Base-by-base conservation (phyloP, 768 basidiomycete genomes). In the Ramaria sp. region DNA sequence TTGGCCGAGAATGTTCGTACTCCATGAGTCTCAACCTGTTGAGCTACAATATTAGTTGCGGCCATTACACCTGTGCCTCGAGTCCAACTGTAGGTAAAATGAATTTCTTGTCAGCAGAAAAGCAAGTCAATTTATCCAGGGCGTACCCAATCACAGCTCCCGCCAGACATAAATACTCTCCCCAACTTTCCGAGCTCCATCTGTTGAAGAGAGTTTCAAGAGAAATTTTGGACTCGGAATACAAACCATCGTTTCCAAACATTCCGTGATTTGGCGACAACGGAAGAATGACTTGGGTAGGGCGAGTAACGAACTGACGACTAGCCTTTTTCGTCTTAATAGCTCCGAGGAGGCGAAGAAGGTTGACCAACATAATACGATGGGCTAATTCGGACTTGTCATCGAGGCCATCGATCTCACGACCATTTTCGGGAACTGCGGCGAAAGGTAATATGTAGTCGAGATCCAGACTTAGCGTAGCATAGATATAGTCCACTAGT, bases 361-460 rank as follows among this genome's bases (percentile, higher is more conserved):
- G 78, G 68, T 99, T 99, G 61, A 92, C 90, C 64, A 99, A 73
- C 96, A 99, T 98, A 74, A 98, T 93, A 52, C 96, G 85, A 66
- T 99, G 96, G 12, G 96, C 95, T 43, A 99, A 78, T 69, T 99
- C 96, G 16, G 95, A 98, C 64, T 85, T 87, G 71, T 99, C 96
- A 66, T 99, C 96, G 59, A 99, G 72, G 12, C 89, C 83, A 62
- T 99, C 96, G 58, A 99, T 99, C 69, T 99, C 93, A 56, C 96
- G 89, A 20, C 96, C 96, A 62, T 98, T 98, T 69, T 99, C 96
- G 5, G 96, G 95, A 44, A 99, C 85, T 47, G 95, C 96, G 42
- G 96, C 96, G 70, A 99, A 99, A 20, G 96, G 96, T 57, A 98
- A 80, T 63, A 99, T 90, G 69, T 98, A 99, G 70, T 99, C 96